Conservation (phyloP, 2,329 filamentous ascomycete genomes). For the Phialocephala sp. region DNA sequence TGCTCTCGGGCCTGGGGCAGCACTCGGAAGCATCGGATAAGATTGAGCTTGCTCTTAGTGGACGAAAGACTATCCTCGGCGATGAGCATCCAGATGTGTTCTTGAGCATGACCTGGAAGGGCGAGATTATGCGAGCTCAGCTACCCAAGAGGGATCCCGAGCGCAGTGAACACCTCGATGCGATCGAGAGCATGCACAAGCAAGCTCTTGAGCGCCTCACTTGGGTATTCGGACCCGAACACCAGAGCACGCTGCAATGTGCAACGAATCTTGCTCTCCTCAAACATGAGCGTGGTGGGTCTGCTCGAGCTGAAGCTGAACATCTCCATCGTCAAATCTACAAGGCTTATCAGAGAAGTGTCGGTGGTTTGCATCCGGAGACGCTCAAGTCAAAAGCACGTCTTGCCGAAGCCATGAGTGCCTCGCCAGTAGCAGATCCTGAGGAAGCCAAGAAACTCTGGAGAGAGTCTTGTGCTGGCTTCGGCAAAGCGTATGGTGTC, state of each 20-base stretch:
- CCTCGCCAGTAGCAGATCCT: conserved; percentile 22
- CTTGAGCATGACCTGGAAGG: conserved; percentile 36
- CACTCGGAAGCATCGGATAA: conserved; percentile 32
- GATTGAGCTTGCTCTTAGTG: conserved; percentile 32
- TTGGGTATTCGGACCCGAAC: conserved; percentile 35
- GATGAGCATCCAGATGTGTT: conserved; percentile 35
- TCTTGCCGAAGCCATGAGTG: conserved; percentile 33
- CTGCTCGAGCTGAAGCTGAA: conserved; percentile 30
- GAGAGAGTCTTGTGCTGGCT: conserved; percentile 36
- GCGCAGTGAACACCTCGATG: conserved; percentile 27
- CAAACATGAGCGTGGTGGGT: conserved; percentile 32
- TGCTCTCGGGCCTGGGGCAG: conserved; percentile 36
- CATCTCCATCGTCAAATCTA: conserved; percentile 31
- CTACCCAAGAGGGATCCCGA: conserved; percentile 28
- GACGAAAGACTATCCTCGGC: conserved; percentile 30
- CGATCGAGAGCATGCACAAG: conserved; percentile 33
- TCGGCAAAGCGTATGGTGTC: conserved; percentile 32
- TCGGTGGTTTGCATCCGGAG: conserved; percentile 37
- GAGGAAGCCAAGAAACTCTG: conserved; percentile 35
- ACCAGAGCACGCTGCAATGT: conserved; percentile 35
- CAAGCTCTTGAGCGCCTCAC: conserved; percentile 34
- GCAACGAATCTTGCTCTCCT: conserved; percentile 33
- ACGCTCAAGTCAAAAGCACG: conserved; percentile 34
- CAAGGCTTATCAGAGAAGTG: conserved; percentile 30
- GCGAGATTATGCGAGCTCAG: conserved; percentile 36